Base-by-base conservation (phyloP, 768 basidiomycete genomes). In the Zangia roseola region DNA sequence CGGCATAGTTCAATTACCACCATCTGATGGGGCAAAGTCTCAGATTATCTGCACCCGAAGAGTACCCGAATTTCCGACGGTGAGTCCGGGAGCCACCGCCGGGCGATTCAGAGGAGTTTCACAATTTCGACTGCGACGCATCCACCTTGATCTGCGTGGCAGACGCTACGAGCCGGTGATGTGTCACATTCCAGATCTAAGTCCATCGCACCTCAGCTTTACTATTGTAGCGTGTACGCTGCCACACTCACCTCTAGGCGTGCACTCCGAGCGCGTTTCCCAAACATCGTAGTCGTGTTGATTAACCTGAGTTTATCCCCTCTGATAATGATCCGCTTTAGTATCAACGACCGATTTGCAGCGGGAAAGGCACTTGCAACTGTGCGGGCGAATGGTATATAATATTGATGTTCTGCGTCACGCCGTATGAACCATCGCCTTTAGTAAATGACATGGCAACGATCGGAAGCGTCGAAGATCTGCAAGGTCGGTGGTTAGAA, bases 331-430 rank as follows among this genome's bases (percentile, higher is more conserved):
- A 24, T 13, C 2, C 10, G 4, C 6, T 20, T 31, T 16, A 31
- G 31, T 14, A 31, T 36, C 13, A 44, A 47, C 2, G 4, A 19
- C 12, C 34, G 4, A 9, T 19, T 10, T 13, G 19, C 12, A 33
- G 14, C 19, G 20, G 4, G 45, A 35, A 8, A 24, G 28, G 46
- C 6, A 66, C 73, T 38, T 54, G 71, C 80, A 65, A 45, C 17
- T 59, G 49, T 1, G 73, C 77, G 2, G 71, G 65, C 5, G 71
- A 63, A 54, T 81, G 76, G 52, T 73, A 80, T n/a, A 72, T 52
- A 2, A 68, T 62, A 45, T 79, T 72, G 55, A 81, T 74, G 3
- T 58, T 69, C 44, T 74, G 74, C 1, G 78, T 78, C 21, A 79
- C 74, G 8, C 73, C 73, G 1, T 66, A 47, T 10, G 56, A 51